Conservation (phyloP, 257 asterid species). For the Solanum corneliomulleri region DNA sequence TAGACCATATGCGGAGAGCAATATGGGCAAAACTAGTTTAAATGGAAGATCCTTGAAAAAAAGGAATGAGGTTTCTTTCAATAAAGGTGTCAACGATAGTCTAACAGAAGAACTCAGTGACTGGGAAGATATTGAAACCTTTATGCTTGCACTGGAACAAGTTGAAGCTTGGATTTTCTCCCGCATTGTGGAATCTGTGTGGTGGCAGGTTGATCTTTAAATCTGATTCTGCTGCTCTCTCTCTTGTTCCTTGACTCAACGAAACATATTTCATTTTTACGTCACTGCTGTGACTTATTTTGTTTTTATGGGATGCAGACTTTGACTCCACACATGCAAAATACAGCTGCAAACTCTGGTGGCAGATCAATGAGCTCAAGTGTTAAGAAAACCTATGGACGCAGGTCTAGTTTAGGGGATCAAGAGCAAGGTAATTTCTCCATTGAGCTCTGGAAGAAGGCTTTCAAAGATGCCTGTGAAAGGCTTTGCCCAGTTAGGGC, state of each 20-base stretch:
- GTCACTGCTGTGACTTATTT: background rate
- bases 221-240: background rate
- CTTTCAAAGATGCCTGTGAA: conserved; percentile 86
- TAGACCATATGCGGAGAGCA: conserved; percentile 8
- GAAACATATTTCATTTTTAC: background rate
- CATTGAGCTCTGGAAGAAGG: conserved; percentile 80
- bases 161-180: conserved; percentile 92
- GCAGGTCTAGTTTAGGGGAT: conserved; percentile 35
- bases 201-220: conserved; percentile 84
- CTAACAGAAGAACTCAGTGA: conserved; percentile 34
- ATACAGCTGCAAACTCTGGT: conserved; percentile 34
- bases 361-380: conserved; percentile 18
- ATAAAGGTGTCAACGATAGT: conserved; percentile 14
- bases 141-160: conserved; percentile 61
- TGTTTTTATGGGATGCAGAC: conserved; percentile 35
- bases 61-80: background rate
- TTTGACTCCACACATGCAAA: conserved; percentile 92
- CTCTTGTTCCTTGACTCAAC: background rate
- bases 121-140: conserved; percentile 57
- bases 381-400: conserved; percentile 34
- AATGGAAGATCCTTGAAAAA: conserved; percentile 7
- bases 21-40: background rate
- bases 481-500: conserved; percentile 90
- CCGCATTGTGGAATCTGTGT: conserved; percentile 71
- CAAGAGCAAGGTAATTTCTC: conserved; percentile 70